These are phyloP conservation scores for Rhodotorula babjevae DNA, from an alignment of 768 basidiomycete genomes.

Conservation along the genomic window DNA sequence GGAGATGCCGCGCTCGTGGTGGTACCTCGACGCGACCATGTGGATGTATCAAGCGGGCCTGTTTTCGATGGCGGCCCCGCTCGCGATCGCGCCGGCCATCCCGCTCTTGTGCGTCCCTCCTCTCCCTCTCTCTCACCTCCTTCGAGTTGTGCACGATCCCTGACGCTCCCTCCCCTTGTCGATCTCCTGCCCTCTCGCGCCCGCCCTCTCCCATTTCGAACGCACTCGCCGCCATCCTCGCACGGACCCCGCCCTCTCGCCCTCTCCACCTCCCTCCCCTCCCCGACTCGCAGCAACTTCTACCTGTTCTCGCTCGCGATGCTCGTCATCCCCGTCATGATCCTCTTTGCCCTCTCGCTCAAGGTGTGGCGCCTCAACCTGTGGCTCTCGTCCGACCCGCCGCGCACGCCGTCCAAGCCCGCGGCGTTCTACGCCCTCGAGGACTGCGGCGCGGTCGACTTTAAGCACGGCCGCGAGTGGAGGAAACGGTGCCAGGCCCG, in stretches of 20 bases:
- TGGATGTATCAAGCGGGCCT: conserved; percentile 27
- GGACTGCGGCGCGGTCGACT: conserved; percentile 44
- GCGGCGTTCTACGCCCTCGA: conserved; percentile 41
- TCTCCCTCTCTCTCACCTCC: not conserved
- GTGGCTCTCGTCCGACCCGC: conserved; percentile 41
- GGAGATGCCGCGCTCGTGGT: conserved; percentile 21
- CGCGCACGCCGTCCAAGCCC: conserved; percentile 40
- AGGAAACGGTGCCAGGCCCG: conserved; percentile 35
- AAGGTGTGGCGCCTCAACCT: conserved; percentile 23
- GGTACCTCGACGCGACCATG: conserved; percentile 40
- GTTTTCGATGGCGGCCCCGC: conserved; percentile 37
- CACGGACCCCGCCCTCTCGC: not conserved
- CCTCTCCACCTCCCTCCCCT: too few relatives aligned
- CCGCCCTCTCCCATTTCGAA: too few relatives aligned
- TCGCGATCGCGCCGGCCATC: conserved; percentile 39
- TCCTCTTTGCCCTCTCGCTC: conserved; percentile 39
- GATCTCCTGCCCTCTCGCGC: too few relatives aligned
- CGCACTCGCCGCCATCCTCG: too few relatives aligned
- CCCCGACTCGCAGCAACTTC: too few relatives aligned
- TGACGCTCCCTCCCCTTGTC: not conserved
- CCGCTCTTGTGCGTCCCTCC: conserved; percentile 21
- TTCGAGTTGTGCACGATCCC: too few relatives aligned
- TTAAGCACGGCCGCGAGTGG: conserved; percentile 38
- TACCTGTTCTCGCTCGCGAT: conserved; percentile 35
- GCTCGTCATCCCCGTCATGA: conserved; percentile 33